phyloP scores from a whole-genome alignment of 1,284 basidiomycete genomes.

The Laetiporus sulphureus region DNA sequence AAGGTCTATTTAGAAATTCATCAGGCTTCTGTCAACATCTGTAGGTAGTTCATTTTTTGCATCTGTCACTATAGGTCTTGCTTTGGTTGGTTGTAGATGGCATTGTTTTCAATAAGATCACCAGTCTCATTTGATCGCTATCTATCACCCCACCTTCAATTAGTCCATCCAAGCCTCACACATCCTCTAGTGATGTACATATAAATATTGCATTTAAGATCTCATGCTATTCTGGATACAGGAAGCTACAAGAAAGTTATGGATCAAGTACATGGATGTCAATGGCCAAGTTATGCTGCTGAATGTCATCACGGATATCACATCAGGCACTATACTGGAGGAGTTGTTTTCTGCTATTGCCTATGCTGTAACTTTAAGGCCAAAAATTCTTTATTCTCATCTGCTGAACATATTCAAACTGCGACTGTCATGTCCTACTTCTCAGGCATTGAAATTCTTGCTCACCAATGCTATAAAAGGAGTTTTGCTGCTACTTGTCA shows the following conservation, averaged over 20 bases:
- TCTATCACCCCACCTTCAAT: no score
- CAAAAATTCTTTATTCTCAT: slow-evolving; percentile 10
- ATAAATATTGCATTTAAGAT: not conserved
- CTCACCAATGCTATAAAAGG: slow-evolving; percentile 36
- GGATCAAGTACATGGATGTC: slow-evolving; percentile 41
- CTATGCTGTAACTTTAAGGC: slow-evolving; percentile 3
- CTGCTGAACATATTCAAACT: slow-evolving; percentile 17
- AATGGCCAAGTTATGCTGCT: slow-evolving; percentile 25
- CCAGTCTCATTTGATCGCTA: no score
- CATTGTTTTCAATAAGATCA: no score
- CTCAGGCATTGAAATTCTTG: slow-evolving; percentile 37
- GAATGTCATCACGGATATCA: slow-evolving; percentile 27
- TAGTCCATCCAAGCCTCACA: no score
- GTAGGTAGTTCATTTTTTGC: no score
- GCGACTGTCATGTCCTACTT: slow-evolving; percentile 28
- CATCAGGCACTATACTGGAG: slow-evolving; percentile 15
- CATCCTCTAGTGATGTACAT: no score
- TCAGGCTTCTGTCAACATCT: no score
- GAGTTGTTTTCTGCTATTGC: slow-evolving; percentile 12
- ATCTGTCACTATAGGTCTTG: no score
- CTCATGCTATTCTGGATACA: not conserved
- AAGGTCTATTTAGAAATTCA: no score
- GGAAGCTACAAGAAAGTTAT: slow-evolving; percentile 27
- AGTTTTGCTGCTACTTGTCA: slow-evolving; percentile 35
- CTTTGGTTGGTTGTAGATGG: no score